Conservation (phyloP, 2,329 filamentous ascomycete species). For the Hysterium pulicare region DNA sequence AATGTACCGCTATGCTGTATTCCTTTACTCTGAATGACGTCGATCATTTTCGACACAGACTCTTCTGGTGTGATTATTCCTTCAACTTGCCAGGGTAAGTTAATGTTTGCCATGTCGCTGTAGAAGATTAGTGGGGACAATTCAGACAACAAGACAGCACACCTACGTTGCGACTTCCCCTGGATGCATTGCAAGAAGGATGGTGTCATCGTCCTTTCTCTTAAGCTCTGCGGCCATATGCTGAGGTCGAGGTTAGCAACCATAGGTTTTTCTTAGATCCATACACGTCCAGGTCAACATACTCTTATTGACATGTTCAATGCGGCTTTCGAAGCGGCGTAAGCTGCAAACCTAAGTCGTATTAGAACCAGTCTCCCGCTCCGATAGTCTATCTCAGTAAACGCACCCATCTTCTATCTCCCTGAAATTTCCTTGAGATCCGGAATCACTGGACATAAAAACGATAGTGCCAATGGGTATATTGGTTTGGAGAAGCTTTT, state of each 20-base stretch:
- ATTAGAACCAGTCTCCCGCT: conserved; percentile 1
- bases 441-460: conserved; percentile 58
- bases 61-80: conserved; percentile 51
- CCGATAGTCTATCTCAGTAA: conserved; percentile 1
- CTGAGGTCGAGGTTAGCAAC: conserved; percentile 14
- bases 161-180: conserved; percentile 54
- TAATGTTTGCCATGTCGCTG: conserved; percentile 54
- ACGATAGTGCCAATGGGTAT: conserved; percentile 50
- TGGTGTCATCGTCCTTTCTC: conserved; percentile 47
- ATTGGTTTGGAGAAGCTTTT: conserved; percentile 48
- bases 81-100: conserved; percentile 51
- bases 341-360: conserved; percentile 49
- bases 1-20: conserved; percentile 52
- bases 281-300: conserved; percentile 2
- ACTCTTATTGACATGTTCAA: conserved; percentile 53
- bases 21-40: conserved; percentile 50
- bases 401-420: conserved; percentile 52
- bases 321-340: conserved; percentile 56
- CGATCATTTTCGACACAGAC: conserved; percentile 50
- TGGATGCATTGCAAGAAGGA: conserved; percentile 55
- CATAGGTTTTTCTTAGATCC: too few relatives aligned
- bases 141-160: neutral
- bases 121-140: neutral
- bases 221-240: conserved; percentile 57
- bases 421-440: conserved; percentile 50